A percentile compares a stretch with the other conserved stretches of the same genome.
Evolutionary conservation across 1,284 basidiomycete species (phyloP).

Genomic region (Puccinia horiana): DNA sequence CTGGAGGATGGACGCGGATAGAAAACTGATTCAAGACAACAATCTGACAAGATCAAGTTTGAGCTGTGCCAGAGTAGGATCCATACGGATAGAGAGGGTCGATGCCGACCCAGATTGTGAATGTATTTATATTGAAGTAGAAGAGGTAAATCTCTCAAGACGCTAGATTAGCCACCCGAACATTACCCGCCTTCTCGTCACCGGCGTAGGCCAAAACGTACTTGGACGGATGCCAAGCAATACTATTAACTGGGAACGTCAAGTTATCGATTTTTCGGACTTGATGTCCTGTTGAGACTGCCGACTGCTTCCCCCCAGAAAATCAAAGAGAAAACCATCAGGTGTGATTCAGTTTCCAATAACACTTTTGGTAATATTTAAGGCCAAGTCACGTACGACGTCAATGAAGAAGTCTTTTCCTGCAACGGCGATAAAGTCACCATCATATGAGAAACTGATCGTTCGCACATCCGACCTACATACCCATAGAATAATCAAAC

Average conservation of each 20-base stretch:
- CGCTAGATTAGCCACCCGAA: conserved; percentile 26
- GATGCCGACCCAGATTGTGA: no score
- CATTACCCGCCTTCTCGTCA: conserved; percentile 52
- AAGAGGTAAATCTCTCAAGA: neutral
- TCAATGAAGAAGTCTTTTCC: conserved; percentile 55
- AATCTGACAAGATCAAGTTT: no score
- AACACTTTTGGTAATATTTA: neutral
- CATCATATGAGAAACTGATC: conserved; percentile 56
- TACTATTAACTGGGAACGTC: conserved; percentile 52
- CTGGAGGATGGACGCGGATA: no score
- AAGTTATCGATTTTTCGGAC: conserved; percentile 51
- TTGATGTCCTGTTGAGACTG: conserved; percentile 23
- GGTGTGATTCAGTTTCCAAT: conserved; percentile 27
- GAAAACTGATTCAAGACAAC: no score
- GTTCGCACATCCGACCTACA: conserved; percentile 48
- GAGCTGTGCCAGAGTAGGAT: no score
- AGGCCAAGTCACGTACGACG: conserved; percentile 50
- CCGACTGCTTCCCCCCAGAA: neutral
- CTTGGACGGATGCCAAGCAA: conserved; percentile 55
- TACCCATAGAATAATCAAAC: no score
- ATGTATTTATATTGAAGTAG: neutral
- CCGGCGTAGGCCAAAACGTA: conserved; percentile 54
- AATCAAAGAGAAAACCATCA: neutral
- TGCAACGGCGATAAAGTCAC: conserved; percentile 55
- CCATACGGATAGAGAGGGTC: no score